Evolutionary conservation across 2,329 filamentous ascomycete species (phyloP), one percentile per base, ranked within the genome.

Genomic region (Xylaria sp.): DNA sequence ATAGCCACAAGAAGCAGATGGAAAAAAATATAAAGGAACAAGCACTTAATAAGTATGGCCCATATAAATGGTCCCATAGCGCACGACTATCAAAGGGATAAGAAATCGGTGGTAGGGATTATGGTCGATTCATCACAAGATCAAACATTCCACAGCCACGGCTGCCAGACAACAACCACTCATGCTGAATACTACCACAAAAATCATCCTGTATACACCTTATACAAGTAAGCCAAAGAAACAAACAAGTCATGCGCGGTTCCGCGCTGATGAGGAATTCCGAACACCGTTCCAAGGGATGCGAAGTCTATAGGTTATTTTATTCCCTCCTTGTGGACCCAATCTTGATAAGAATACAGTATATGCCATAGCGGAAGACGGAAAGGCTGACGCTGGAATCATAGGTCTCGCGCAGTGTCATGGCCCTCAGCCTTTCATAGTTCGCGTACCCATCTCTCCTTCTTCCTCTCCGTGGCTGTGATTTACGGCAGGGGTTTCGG

Each of bases 401-500:
- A 9, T 20, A 13, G 44, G 10, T 52, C 37, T 51, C 13, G n/a
- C 8, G 25, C 8, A 48, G 3, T 28, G 48, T 58, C 18, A 41
- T 25, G 18, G 56, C 34, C 60, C 41, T 69, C 25, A 71, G 13
- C 50, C 65, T 44, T 48, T 65, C 52, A 71, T 69, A 5, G 63
- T 50, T 31, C 61, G 52, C 34, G 57, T 68, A 1, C 72, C 71
- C 66, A 72, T 70, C 54, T 75, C 76, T 20, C 73, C 73, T 37
- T 73, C 75, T 9, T 75, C 73, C 34, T 73, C 75, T 5, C 69
- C 71, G 2, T 71, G 66, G 50, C 72, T 65, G 3, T 55, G 56
- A 13, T 73, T 72, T 5, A 31, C 28, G 1, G 28, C 56, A 3
- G 65, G 69, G 0, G 73, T 73, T 54, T 76, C 71, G 1, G 74